Evolutionary conservation across 495 filamentous ascomycete genomes (phyloP).

Genomic region (Ramalina intermedia): DNA sequence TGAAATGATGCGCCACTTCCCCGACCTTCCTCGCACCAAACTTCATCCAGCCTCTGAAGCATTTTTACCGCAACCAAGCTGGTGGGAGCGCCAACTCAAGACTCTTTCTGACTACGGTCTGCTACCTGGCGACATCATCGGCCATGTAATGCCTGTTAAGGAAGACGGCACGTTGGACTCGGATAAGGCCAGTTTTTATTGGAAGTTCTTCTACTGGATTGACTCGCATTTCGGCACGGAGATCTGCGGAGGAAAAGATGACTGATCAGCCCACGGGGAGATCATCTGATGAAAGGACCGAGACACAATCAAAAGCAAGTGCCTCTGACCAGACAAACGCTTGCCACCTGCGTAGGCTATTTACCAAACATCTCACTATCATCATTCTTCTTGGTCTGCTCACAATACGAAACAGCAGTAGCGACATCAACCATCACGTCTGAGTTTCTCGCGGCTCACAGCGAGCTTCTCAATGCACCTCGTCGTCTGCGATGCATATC

Average conservation of each 20-base stretch:
- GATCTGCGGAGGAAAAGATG: conserved; percentile 37
- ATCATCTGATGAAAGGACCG: neutral
- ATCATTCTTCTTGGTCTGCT: no score
- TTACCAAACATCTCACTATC: no score
- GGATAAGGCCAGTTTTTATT: conserved; percentile 60
- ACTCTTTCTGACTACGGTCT: conserved; percentile 50
- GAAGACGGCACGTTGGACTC: conserved; percentile 75
- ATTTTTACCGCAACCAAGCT: conserved; percentile 46
- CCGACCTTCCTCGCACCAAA: conserved; percentile 36
- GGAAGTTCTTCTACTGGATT: conserved; percentile 43
- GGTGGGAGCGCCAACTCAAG: conserved; percentile 42
- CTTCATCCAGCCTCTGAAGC: conserved; percentile 40
- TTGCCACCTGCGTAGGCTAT: no score
- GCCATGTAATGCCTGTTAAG: conserved; percentile 56
- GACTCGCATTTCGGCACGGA: conserved; percentile 32
- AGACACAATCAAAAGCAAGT: no score
- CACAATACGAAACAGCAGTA: no score
- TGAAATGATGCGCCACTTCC: conserved; percentile 36
- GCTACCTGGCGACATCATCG: conserved; percentile 69
- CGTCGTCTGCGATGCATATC: no score
- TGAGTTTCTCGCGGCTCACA: no score
- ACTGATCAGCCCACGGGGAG: conserved; percentile 12
- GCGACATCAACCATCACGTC: no score
- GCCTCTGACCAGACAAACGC: no score
- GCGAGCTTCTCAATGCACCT: no score